Evolutionary conservation across 176 grass and related monocot genomes (phyloP).

Genomic region (Coix lacrymajobi): DNA sequence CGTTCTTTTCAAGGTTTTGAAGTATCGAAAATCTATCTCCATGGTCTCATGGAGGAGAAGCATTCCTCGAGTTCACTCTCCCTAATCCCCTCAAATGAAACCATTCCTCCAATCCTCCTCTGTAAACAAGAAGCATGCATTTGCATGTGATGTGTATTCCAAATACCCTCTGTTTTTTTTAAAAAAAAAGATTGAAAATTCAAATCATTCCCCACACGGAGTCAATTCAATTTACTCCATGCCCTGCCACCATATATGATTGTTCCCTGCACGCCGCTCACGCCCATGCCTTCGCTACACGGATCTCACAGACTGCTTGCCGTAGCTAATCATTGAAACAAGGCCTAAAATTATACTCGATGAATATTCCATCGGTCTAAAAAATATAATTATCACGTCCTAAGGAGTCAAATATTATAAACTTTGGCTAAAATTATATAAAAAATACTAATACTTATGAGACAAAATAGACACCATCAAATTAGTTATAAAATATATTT

Average conservation of each 20-base stretch:
- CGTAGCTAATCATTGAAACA: slow-evolving; percentile 7
- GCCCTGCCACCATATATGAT: background rate
- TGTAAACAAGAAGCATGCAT: background rate
- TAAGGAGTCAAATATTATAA: too few relatives aligned
- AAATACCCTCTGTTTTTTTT: background rate
- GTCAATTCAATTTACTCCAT: background rate
- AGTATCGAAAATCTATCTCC: too few relatives aligned
- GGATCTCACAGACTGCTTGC: background rate
- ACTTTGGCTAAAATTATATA: too few relatives aligned
- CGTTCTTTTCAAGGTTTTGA: background rate
- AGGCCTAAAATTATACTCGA: background rate
- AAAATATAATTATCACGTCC: too few relatives aligned
- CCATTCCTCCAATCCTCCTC: background rate
- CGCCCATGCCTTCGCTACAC: background rate
- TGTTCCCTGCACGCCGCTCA: background rate
- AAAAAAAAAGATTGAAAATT: background rate
- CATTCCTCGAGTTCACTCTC: background rate
- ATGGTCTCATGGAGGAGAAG: too few relatives aligned
- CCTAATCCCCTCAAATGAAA: background rate
- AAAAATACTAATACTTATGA: too few relatives aligned
- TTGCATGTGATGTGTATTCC: background rate
- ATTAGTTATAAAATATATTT: too few relatives aligned
- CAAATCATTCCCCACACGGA: background rate
- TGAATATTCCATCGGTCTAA: too few relatives aligned
- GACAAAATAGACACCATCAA: too few relatives aligned